These are phyloP conservation scores for Dioscorea alata DNA, from an alignment of 106 monocot species.

Conservation along the genomic window DNA sequence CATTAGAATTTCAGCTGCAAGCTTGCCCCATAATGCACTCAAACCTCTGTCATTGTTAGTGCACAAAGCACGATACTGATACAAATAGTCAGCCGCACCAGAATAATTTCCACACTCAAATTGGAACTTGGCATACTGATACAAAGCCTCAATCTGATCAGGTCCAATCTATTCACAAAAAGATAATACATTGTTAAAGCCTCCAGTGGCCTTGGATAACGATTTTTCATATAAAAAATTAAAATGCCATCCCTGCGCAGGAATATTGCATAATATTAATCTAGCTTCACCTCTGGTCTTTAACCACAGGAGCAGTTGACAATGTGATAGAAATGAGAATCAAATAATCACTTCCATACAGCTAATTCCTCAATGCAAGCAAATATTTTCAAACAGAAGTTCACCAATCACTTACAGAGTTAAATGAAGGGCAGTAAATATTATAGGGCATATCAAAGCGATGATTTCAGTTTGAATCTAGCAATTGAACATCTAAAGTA, in stretches of 20 bases:
- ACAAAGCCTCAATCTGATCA: conserved; percentile 90
- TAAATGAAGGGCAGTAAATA: too few relatives aligned
- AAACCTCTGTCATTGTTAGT: conserved; percentile 82
- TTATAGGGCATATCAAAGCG: too few relatives aligned
- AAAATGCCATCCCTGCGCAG: too few relatives aligned
- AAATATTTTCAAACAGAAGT: too few relatives aligned
- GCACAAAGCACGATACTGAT: conserved; percentile 85
- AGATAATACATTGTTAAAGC: background rate
- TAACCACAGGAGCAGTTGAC: too few relatives aligned
- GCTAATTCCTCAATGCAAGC: too few relatives aligned
- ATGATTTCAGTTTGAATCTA: too few relatives aligned
- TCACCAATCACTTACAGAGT: too few relatives aligned
- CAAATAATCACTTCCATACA: too few relatives aligned
- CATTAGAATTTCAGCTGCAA: conserved; percentile 97
- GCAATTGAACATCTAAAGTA: too few relatives aligned
- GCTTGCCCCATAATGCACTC: conserved; percentile 93
- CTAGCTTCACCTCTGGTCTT: background rate
- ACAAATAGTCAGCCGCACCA: conserved; percentile 82
- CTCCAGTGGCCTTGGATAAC: background rate
- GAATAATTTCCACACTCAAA: conserved; percentile 98
- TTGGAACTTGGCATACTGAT: conserved; percentile 98
- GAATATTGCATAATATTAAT: background rate
- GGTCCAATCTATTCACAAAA: conserved; percentile 64
- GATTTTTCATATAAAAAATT: background rate
- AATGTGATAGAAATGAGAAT: too few relatives aligned